phyloP scores from a whole-genome alignment of 176 grass and related monocot genomes.

The Carex littledalei region DNA sequence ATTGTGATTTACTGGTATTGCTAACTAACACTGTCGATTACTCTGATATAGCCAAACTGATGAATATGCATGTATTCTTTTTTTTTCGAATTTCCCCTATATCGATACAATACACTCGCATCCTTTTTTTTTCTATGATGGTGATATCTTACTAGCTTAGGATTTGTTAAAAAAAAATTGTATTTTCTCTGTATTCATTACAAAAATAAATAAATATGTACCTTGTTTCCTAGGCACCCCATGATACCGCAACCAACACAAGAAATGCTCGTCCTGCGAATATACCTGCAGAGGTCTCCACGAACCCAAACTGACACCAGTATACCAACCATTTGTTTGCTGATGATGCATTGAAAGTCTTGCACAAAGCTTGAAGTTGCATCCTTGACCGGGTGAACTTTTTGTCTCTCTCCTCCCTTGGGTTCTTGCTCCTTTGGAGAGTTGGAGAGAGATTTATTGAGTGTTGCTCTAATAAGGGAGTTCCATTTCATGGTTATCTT shows the following conservation, averaged over 20 bases:
- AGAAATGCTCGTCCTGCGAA: conserved; percentile 46
- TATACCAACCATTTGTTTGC: conserved; percentile 98
- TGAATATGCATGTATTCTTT: not conserved
- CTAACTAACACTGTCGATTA: not conserved
- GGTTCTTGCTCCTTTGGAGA: not conserved
- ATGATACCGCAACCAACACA: conserved; percentile 81
- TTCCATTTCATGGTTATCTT: conserved; percentile 73
- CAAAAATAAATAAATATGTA: conserved; percentile 11
- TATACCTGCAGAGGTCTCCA: conserved; percentile 41
- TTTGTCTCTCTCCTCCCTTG: not conserved
- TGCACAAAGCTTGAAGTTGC: conserved; percentile 7
- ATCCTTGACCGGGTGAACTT: conserved; percentile 27
- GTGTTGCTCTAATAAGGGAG: conserved; percentile 46
- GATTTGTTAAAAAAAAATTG: not conserved
- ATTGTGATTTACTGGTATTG: not conserved
- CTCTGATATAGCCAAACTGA: not conserved
- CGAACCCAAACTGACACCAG: conserved; percentile 61
- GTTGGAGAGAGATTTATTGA: conserved; percentile 37
- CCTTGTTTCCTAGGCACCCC: conserved; percentile 95
- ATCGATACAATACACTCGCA: not conserved
- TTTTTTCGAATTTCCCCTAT: not conserved
- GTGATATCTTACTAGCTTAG: not conserved
- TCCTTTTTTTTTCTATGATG: not conserved
- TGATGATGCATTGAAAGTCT: conserved; percentile 65
- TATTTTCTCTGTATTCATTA: not conserved